phyloP scores from a whole-genome alignment of 2,329 filamentous ascomycete species.

The Dothideomycetes sp. region DNA sequence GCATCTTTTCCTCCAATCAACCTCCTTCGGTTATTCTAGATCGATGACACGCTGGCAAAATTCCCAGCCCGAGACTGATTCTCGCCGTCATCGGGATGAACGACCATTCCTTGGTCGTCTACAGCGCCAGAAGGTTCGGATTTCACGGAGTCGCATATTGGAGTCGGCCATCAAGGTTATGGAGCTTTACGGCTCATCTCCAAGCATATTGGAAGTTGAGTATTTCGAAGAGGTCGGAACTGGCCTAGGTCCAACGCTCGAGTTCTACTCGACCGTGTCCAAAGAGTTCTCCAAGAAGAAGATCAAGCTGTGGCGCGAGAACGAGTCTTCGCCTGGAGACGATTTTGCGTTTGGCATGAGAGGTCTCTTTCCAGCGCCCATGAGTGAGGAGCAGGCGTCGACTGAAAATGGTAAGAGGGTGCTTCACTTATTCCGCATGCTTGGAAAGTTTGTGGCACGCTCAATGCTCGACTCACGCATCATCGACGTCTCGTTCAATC shows the following conservation, averaged over 20 bases:
- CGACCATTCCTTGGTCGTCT: conserved; percentile 82
- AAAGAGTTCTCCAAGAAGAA: conserved; percentile 97
- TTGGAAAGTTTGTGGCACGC: conserved; percentile 93
- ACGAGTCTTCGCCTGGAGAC: conserved; percentile 56
- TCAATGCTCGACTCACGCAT: conserved; percentile 98
- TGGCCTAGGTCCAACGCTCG: conserved; percentile 84
- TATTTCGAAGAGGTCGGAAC: conserved; percentile 99
- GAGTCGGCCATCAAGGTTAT: conserved; percentile 98
- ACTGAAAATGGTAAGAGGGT: conserved; percentile 78
- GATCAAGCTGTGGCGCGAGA: conserved; percentile 91
- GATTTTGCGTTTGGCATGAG: conserved; percentile 78
- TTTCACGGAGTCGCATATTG: conserved; percentile 85
- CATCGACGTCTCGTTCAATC: conserved; percentile 94
- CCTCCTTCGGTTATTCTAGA: conserved; percentile 92
- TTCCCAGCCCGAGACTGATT: conserved; percentile 70
- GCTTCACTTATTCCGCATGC: conserved; percentile 77
- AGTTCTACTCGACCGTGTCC: conserved; percentile 96
- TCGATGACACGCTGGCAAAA: conserved; percentile 98
- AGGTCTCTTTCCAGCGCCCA: conserved; percentile 83
- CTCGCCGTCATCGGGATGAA: conserved; percentile 71
- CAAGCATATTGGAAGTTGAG: conserved; percentile 91
- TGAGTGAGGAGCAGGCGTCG: conserved; percentile 65
- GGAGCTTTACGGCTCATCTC: conserved; percentile 94
- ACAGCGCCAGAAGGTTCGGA: conserved; percentile 95
- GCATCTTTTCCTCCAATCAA: conserved; percentile 93